Conservation (phyloP, 2,329 filamentous ascomycete genomes). For the Xylariaceae sp. region DNA sequence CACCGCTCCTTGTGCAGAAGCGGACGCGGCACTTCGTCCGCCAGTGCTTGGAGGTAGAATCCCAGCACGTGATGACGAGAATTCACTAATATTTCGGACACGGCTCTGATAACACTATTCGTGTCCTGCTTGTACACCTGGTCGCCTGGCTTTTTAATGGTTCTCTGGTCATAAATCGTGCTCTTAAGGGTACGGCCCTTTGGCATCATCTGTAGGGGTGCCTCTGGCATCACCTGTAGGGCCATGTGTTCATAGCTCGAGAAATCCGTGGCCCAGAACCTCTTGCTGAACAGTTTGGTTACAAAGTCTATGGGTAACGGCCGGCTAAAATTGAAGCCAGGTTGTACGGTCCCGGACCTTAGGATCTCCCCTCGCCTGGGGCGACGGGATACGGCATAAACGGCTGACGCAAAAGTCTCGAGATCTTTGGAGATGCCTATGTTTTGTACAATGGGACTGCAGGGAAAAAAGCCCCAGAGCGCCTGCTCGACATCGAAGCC, state of each 20-base stretch:
- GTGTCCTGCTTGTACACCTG: too few relatives aligned
- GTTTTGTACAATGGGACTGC: neutral
- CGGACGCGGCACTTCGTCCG: neutral
- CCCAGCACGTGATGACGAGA: constrained; percentile 23
- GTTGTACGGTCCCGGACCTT: neutral
- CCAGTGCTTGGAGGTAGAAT: constrained; percentile 6
- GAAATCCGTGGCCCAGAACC: constrained; percentile 36
- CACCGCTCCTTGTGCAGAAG: constrained; percentile 6
- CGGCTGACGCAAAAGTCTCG: neutral
- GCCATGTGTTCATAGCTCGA: constrained; percentile 27
- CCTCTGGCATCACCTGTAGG: constrained; percentile 23
- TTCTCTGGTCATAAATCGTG: too few relatives aligned
- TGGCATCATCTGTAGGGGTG: neutral
- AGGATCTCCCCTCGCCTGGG: fast-evolving
- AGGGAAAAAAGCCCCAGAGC: constrained; percentile 27
- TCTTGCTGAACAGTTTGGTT: constrained; percentile 35
- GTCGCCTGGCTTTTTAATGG: too few relatives aligned
- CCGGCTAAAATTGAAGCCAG: constrained; percentile 14
- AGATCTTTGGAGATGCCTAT: constrained; percentile 3
- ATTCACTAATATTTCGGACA: neutral
- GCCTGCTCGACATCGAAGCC: constrained; percentile 30
- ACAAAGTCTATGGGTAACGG: constrained; percentile 32
- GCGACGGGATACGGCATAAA: constrained; percentile 18
- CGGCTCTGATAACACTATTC: too few relatives aligned
- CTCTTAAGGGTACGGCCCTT: too few relatives aligned